phyloP scores from a whole-genome alignment of 768 basidiomycete genomes.

The Grammothele lineata region DNA sequence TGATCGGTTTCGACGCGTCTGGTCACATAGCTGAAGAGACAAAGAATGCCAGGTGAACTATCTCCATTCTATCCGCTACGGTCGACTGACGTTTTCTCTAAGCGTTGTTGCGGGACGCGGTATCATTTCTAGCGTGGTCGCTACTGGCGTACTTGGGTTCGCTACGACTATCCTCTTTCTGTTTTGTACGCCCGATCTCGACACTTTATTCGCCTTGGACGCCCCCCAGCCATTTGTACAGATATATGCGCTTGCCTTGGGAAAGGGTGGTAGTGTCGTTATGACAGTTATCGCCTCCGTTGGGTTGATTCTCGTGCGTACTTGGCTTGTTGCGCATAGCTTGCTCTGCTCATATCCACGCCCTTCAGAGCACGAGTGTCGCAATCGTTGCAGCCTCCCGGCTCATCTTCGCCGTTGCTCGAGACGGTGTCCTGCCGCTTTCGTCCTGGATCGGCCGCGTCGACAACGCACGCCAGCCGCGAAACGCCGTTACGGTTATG shows the following conservation, averaged over 20 bases:
- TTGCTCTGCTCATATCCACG: too few species aligned
- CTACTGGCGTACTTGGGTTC: slow-evolving; percentile 79
- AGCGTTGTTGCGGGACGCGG: slow-evolving; percentile 81
- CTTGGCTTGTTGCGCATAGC: slow-evolving; percentile 23
- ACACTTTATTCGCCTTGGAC: slow-evolving; percentile 66
- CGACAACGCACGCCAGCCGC: slow-evolving; percentile 66
- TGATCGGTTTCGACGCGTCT: slow-evolving; percentile 78
- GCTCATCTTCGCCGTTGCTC: slow-evolving; percentile 88
- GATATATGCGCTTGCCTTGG: slow-evolving; percentile 80
- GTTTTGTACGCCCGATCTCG: slow-evolving; percentile 79
- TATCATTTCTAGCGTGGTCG: slow-evolving; percentile 71
- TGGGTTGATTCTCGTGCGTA: slow-evolving; percentile 87
- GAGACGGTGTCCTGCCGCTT: slow-evolving; percentile 85
- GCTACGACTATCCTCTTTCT: slow-evolving; percentile 75
- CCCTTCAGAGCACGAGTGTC: slow-evolving; percentile 72
- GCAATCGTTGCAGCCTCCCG: slow-evolving; percentile 87
- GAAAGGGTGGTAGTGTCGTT: slow-evolving; percentile 73
- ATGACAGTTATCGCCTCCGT: slow-evolving; percentile 84
- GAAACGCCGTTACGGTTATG: slow-evolving; percentile 84
- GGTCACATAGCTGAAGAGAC: slow-evolving; percentile 31
- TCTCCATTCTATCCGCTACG: too few species aligned
- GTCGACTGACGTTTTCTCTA: too few species aligned
- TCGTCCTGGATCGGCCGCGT: slow-evolving; percentile 82
- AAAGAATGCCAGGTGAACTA: slow-evolving; percentile 28
- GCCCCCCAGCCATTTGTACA: slow-evolving; percentile 93